Base-by-base conservation (phyloP, 2,329 filamentous ascomycete genomes). In the Myriosclerotinia curreyana region DNA sequence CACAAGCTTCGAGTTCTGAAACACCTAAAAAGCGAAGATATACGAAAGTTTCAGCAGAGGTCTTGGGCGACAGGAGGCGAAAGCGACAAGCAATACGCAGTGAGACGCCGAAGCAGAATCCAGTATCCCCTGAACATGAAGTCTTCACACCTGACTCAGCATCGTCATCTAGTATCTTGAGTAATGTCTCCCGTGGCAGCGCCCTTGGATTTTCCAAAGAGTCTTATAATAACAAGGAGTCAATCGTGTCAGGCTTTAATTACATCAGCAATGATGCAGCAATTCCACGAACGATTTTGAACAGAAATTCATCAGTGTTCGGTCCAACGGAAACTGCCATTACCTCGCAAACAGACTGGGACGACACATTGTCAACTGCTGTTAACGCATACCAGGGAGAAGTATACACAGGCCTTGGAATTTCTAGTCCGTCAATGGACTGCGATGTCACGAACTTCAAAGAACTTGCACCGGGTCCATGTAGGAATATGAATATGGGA, bases 11-110 rank as follows among this genome's bases (percentile, higher is more conserved):
- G 6, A 17, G 7, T 25, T 36, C 9, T 11, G 31, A 1, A 36
- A 2, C 1, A 25, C 2, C 5, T 25, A 59, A 22, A 15, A 59
- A 58, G 28, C 40, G 42, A 36, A 12, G 28, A 14, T 49, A 48
- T 28, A 20, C 28, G n/a, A 20, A 59, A 36, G 8, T 25, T 25
- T 48, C 31, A 14, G 42, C n/a, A 34, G 14, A 59, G 36, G 34
- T 31, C 0, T n/a, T 25, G 14, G 36, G 8, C 15, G 14, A 5
- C 9, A 12, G 8, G 7, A 14, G 8, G 2, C n/a, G 20, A 38
- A 59, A 59, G n/a, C 42, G 42, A 59, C 42, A 46, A 38, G 55
- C n/a, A 48, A 8, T 59, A 38, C n/a, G 12, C 15, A 12, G 15
- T 14, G 42, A 48, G 42, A 59, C 8, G 15, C 55, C 31, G 2